Base-by-base conservation (phyloP, 2,329 filamentous ascomycete genomes). In the Ophiostoma fasciatum region DNA sequence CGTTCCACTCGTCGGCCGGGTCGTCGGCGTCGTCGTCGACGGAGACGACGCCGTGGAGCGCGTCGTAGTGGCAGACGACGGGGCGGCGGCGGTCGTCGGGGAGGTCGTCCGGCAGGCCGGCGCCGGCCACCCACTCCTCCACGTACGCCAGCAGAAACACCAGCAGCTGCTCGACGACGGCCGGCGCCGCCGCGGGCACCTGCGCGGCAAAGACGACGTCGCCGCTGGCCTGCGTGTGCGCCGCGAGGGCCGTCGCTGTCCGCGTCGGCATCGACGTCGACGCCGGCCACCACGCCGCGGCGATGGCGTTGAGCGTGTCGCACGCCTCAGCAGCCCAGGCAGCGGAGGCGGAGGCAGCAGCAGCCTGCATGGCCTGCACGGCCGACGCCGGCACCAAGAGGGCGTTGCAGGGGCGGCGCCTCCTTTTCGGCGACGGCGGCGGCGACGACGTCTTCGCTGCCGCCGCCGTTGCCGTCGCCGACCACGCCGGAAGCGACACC, bases 221-320 rank as follows among this genome's bases (percentile, higher is more conserved):
- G 20, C 39, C 35, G 18, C 17, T 8, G 4, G 26, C 13, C 14
- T 25, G 18, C 4, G 7, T 12, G 13, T 27, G 13, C 22, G 31
- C 18, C 5, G 7, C 8, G 7, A 31, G 35, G 12, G 15, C 13
- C n/a, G 34, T n/a, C n/a, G n/a, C n/a, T n/a, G n/a, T n/a, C n/a
- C n/a, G n/a, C n/a, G n/a, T n/a, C n/a, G n/a, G n/a, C n/a, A n/a
- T n/a, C n/a, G n/a, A n/a, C n/a, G n/a, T n/a, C n/a, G n/a, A n/a
- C n/a, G n/a, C n/a, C n/a, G n/a, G n/a, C 27, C 10, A 10, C 38
- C 38, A 40, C 22, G 38, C 38, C 13, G 34, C 38, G 13, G 37
- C 27, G 20, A 40, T 34, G n/a, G 33, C 28, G 17, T 37, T 20
- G 27, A 36, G 33, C 5, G 33, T 31, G n/a, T 34, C n/a, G n/a